Evolutionary conservation across 2,329 filamentous ascomycete genomes (phyloP), one percentile per base, ranked within the genome.

Genomic region (Neofusicoccum kwambonambiense): DNA sequence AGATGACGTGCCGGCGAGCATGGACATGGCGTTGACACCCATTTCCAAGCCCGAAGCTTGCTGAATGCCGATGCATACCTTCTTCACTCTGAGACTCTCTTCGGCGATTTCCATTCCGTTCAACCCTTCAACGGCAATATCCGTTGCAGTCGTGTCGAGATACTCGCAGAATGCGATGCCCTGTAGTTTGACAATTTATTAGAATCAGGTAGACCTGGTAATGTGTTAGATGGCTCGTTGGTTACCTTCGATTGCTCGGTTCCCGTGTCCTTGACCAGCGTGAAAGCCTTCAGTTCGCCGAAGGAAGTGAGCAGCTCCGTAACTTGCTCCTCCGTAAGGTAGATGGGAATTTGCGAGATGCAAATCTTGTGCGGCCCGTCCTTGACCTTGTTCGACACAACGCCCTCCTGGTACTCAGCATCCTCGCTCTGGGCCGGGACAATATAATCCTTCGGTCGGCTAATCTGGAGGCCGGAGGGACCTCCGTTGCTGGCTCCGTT

Each of bases 131-230:
- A 98, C 89, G 12, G 95, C 95, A 66, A 94, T 89, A 65, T 91
- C 89, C 27, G 95, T 97, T 44, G 86, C 85, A 8, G 84, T 78
- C 7, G 92, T 85, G 67, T 98, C 92, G 62, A 86, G 84, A 71
- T 97, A 99, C 78, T 99, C 96, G 79, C 92, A 96, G 81, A 99
- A 99, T 0, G 94, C 94, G 71, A 99, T 93, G 37, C 95, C 95
- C 90, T 97, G 69, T 31, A 1, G 7, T 37, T 66, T 39, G 15
- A 35, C 22, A 44, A 69, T 8, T 5, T 19, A n/a, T 49, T 6
- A 64, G 31, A 31, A 47, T 15, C 58, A 70, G 62, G 70, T 54
- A 62, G 11, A 57, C 27, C 44, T 54, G 17, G n/a, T 49, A 6
- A 64, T 52, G 35, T 44, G 42, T 45, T 71, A 67, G 71, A 70